phyloP scores from a whole-genome alignment of 2,329 filamentous ascomycete genomes.

The Aspergillus tanneri region DNA sequence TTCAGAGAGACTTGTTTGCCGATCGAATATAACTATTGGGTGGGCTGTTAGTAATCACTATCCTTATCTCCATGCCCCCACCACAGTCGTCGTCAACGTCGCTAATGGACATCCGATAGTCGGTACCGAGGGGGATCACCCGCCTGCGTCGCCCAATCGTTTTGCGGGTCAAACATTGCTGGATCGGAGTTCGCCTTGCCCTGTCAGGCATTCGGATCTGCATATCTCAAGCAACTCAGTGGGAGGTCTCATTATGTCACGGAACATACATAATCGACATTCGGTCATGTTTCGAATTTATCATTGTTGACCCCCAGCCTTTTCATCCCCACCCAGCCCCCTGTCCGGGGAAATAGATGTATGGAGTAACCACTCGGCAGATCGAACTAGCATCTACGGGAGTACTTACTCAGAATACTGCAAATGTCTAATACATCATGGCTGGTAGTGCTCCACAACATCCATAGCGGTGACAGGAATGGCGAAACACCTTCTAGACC shows the following conservation, averaged over 20 bases:
- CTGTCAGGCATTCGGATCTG: slow-evolving; percentile 7
- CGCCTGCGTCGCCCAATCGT: slow-evolving; percentile 2
- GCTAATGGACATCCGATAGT: slow-evolving; percentile 6
- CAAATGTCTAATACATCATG: neutral
- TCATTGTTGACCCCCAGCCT: neutral
- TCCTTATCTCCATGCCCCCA: neutral
- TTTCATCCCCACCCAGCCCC: neutral
- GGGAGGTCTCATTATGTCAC: slow-evolving; percentile 4
- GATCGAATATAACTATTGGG: slow-evolving; percentile 7
- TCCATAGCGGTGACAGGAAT: neutral
- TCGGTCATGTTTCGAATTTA: neutral
- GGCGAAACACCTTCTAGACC: neutral
- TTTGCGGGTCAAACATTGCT: slow-evolving; percentile 7
- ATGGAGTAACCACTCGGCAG: too few relatives aligned
- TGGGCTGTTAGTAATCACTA: slow-evolving; percentile 1
- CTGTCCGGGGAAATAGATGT: too few relatives aligned
- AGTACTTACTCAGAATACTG: neutral
- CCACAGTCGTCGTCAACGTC: neutral
- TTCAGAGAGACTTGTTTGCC: slow-evolving; percentile 3
- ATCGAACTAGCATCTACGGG: too few relatives aligned
- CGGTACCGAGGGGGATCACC: slow-evolving; percentile 11
- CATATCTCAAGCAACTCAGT: slow-evolving; percentile 4
- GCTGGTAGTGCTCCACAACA: neutral
- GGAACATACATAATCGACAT: neutral
- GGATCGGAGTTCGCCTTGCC: slow-evolving; percentile 8